These are phyloP conservation scores for Podaxis pistillaris DNA, from an alignment of 768 basidiomycete species.

Conservation along the genomic window DNA sequence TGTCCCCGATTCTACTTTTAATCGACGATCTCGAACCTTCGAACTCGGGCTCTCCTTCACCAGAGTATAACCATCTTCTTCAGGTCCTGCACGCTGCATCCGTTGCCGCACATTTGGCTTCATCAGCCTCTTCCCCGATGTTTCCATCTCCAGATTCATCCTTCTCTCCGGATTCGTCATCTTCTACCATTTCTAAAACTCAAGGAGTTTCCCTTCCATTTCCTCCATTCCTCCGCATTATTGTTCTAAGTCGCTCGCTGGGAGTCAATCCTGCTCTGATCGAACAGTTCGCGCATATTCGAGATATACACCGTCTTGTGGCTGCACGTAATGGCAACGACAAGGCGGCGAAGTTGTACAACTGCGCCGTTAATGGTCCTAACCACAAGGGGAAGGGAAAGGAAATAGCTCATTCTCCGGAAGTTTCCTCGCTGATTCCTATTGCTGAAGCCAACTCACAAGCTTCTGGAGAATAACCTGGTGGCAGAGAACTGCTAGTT, in stretches of 20 bases:
- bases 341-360: background rate
- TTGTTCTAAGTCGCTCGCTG: constrained; percentile 8
- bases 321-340: background rate
- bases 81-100: constrained; percentile 2
- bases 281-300: constrained; percentile 7
- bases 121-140: background rate
- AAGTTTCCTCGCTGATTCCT: background rate
- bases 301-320: background rate
- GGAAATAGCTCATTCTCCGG: background rate
- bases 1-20: background rate
- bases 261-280: background rate
- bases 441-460: constrained; percentile 7
- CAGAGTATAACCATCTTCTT: background rate
- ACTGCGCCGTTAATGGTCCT: background rate
- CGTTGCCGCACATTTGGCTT: background rate
- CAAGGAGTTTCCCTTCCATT: background rate
- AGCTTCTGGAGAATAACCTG: background rate
- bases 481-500: background rate
- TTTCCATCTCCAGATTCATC: background rate
- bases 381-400: constrained; percentile 1
- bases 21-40: constrained; percentile 8
- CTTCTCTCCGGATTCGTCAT: background rate
- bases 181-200: background rate
- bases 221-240: constrained; percentile 11
- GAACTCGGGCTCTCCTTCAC: background rate